phyloP scores from a whole-genome alignment of 768 basidiomycete genomes.

The Termitomyces sp. region DNA sequence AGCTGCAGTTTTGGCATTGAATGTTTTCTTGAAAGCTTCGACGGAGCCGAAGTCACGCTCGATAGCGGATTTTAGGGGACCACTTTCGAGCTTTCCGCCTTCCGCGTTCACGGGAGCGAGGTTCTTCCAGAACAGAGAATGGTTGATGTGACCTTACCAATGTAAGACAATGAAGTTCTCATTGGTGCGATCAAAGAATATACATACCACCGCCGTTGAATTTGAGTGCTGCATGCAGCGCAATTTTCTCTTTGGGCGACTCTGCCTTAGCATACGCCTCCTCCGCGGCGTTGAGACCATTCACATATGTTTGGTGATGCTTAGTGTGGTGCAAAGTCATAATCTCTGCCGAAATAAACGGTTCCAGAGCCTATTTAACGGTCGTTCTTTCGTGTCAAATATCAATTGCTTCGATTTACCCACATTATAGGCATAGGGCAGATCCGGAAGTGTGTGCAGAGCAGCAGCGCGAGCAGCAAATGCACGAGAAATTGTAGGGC shows the following conservation, averaged over 20 bases:
- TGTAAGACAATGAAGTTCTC: too few relatives aligned
- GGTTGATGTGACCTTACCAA: slow-evolving; percentile 80
- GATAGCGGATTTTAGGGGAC: slow-evolving; percentile 72
- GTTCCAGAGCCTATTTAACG: slow-evolving; percentile 72
- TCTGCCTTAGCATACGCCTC: slow-evolving; percentile 65
- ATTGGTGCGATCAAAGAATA: not conserved
- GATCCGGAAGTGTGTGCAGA: slow-evolving; percentile 69
- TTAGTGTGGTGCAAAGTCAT: slow-evolving; percentile 93
- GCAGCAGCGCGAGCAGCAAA: slow-evolving; percentile 37
- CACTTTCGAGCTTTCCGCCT: slow-evolving; percentile 61
- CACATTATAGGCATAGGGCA: slow-evolving; percentile 81
- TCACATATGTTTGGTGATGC: slow-evolving; percentile 92
- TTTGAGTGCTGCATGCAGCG: slow-evolving; percentile 86
- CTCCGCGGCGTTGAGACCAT: slow-evolving; percentile 90
- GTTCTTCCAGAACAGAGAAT: slow-evolving; percentile 97
- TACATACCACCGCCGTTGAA: slow-evolving; percentile 91
- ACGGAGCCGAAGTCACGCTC: slow-evolving; percentile 82
- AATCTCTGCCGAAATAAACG: slow-evolving; percentile 85
- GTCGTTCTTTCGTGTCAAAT: not conserved
- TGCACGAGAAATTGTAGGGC: slow-evolving; percentile 40
- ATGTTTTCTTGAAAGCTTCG: slow-evolving; percentile 77
- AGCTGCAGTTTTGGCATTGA: slow-evolving; percentile 84
- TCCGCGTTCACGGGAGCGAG: slow-evolving; percentile 66
- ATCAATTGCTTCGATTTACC: slow-evolving; percentile 12
- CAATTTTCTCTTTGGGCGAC: slow-evolving; percentile 72